phyloP scores from a whole-genome alignment of 352 stramenopile genomes.

The Nothophytophthora sp. region DNA sequence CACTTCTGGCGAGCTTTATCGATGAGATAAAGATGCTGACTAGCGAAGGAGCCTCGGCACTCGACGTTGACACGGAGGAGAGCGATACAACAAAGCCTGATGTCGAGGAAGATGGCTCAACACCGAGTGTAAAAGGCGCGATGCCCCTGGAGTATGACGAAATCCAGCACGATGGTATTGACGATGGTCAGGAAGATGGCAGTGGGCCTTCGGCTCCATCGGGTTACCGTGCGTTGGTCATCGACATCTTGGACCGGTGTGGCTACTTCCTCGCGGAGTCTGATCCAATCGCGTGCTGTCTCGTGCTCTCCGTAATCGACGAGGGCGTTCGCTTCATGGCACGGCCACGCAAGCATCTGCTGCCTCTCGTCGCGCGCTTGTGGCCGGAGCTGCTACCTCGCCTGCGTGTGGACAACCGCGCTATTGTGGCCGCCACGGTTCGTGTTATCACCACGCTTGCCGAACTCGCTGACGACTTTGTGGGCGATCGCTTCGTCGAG shows the following conservation, averaged over 20 bases:
- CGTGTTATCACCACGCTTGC: slow-evolving; percentile 56
- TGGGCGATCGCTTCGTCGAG: slow-evolving; percentile 80
- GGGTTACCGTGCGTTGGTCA: slow-evolving; percentile 50
- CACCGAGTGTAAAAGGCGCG: slow-evolving; percentile 47
- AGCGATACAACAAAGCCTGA: slow-evolving; percentile 13
- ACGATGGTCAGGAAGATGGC: slow-evolving; percentile 28
- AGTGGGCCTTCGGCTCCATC: slow-evolving; percentile 9
- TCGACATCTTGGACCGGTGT: slow-evolving; percentile 79
- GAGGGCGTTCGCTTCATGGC: slow-evolving; percentile 59
- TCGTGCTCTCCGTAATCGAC: slow-evolving; percentile 71
- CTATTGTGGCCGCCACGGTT: slow-evolving; percentile 62
- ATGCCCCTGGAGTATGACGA: slow-evolving; percentile 75
- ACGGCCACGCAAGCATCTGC: slow-evolving; percentile 44
- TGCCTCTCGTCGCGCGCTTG: slow-evolving; percentile 74
- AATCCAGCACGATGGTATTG: slow-evolving; percentile 16
- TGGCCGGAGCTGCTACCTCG: slow-evolving; percentile 74
- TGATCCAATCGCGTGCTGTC: slow-evolving; percentile 70
- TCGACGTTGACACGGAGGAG: slow-evolving; percentile 18
- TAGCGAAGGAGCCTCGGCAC: slow-evolving; percentile 27
- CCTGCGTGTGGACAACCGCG: slow-evolving; percentile 51
- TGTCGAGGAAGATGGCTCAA: slow-evolving; percentile 7
- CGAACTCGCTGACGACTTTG: slow-evolving; percentile 68
- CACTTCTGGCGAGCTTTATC: slow-evolving; percentile 54
- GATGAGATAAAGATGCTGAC: slow-evolving; percentile 62
- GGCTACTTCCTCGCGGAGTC: slow-evolving; percentile 74